These are phyloP conservation scores for Auricularia sp. DNA, from an alignment of 768 basidiomycete genomes.

Conservation along the genomic window DNA sequence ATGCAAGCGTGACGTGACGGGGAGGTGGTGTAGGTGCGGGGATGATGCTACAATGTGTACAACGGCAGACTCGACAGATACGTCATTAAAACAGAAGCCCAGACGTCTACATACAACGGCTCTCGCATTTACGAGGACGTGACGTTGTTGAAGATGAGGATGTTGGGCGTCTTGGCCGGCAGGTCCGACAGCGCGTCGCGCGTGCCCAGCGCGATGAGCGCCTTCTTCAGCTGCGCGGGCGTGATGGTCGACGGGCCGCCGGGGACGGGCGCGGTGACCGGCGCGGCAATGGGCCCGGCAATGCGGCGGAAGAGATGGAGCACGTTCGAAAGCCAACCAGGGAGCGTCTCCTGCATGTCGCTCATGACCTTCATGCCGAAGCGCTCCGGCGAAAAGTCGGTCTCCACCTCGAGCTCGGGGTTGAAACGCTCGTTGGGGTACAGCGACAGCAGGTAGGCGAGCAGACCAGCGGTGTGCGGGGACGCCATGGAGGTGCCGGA, in stretches of 20 bases:
- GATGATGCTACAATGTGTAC: too few relatives aligned
- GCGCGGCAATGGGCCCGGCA: constrained; percentile 17
- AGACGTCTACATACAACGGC: too few relatives aligned
- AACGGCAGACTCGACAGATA: too few relatives aligned
- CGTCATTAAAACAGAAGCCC: too few relatives aligned
- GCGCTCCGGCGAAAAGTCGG: constrained; percentile 17
- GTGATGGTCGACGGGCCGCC: constrained; percentile 35
- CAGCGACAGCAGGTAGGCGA: constrained; percentile 87
- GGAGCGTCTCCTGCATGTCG: constrained; percentile 38
- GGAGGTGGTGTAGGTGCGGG: too few relatives aligned
- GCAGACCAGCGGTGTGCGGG: constrained; percentile 80
- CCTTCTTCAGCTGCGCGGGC: constrained; percentile 68
- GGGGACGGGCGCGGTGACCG: constrained; percentile 33
- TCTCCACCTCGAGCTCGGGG: constrained; percentile 32
- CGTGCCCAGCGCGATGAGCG: constrained; percentile 52
- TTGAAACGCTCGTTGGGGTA: constrained; percentile 61
- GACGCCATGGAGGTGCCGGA: constrained; percentile 94
- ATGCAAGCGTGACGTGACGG: too few relatives aligned
- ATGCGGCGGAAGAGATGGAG: constrained; percentile 22
- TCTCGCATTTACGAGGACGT: constrained; percentile 22
- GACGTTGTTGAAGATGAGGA: constrained; percentile 75
- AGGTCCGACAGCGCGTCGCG: constrained; percentile 39
- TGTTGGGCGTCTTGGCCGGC: constrained; percentile 49
- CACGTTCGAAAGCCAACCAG: constrained; percentile 45
- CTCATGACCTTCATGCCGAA: constrained; percentile 1